A percentile compares a stretch with the other conserved stretches of the same genome.
phyloP scores from a whole-genome alignment of 2,329 filamentous ascomycete species.

The Madurella mycetomatis region DNA sequence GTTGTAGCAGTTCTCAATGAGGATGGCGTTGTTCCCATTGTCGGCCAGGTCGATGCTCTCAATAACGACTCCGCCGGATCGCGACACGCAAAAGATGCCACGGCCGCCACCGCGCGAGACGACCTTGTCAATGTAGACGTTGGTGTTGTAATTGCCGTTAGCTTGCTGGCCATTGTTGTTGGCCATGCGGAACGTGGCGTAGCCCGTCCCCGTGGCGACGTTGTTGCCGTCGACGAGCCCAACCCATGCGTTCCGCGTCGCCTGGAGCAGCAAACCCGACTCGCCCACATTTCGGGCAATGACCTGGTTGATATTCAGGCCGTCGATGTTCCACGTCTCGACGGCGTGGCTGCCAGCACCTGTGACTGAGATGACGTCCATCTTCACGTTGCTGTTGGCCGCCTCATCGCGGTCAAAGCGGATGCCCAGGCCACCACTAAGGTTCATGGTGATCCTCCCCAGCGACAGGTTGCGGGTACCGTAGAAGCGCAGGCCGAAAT shows the following conservation, averaged over 20 bases:
- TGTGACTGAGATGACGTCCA: constrained; percentile 48
- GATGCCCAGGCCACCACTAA: constrained; percentile 51
- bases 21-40: constrained; percentile 53
- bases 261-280: constrained; percentile 53
- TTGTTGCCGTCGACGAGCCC: constrained; percentile 54
- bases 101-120: constrained; percentile 53
- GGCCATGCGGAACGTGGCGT: constrained; percentile 54
- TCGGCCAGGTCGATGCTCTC: constrained; percentile 44
- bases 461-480: constrained; percentile 46
- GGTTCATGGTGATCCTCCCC: constrained; percentile 51
- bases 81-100: constrained; percentile 54
- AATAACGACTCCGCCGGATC: constrained; percentile 51
- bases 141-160: constrained; percentile 47
- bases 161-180: constrained; percentile 49
- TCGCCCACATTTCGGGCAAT: constrained; percentile 52
- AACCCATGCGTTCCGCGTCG: constrained; percentile 47
- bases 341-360: constrained; percentile 53
- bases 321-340: constrained; percentile 57
- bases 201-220: constrained; percentile 48
- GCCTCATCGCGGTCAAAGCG: constrained; percentile 54
- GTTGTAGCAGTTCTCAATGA: constrained; percentile 59
- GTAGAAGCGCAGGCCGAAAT: constrained; percentile 54
- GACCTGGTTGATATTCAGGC: constrained; percentile 47
- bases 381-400: constrained; percentile 49
- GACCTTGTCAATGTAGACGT: constrained; percentile 50